phyloP scores from a whole-genome alignment of 768 basidiomycete species.

The Phlebiopsis flavidoalba region DNA sequence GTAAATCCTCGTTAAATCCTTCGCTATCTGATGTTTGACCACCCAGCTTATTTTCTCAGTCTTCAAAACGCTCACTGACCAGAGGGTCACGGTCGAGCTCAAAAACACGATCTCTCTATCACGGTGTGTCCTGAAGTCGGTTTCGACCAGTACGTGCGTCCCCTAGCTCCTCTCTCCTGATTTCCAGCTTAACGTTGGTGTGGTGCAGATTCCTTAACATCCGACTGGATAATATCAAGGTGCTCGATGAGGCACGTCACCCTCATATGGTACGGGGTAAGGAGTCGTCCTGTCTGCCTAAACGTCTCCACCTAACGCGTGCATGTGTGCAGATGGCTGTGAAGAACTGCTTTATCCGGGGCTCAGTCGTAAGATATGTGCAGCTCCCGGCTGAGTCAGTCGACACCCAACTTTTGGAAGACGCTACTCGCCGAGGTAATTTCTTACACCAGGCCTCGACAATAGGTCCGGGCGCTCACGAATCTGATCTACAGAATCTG shows the following conservation, averaged over 20 bases:
- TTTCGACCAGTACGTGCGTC: conserved; percentile 83
- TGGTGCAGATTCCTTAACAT: conserved; percentile 86
- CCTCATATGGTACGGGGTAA: conserved; percentile 98
- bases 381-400: conserved; percentile 90
- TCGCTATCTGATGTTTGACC: neutral
- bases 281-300: conserved; percentile 18
- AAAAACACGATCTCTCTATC: conserved; percentile 99
- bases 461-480: neutral
- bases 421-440: conserved; percentile 92
- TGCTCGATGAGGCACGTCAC: conserved; percentile 87
- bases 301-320: neutral
- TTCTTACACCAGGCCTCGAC: neutral
- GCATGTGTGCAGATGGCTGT: conserved; percentile 79
- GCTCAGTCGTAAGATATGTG: conserved; percentile 97
- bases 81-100: conserved; percentile 93
- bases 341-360: conserved; percentile 98
- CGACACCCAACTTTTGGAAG: conserved; percentile 92
- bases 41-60: conserved; percentile 91
- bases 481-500: neutral
- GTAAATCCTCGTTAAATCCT: neutral
- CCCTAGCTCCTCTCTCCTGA: neutral
- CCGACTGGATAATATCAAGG: conserved; percentile 88
- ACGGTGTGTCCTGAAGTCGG: conserved; percentile 86
- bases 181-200: neutral
- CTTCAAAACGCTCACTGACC: conserved; percentile 98